Percentiles rank a stretch among this genome's conserved stretches.
phyloP scores from a whole-genome alignment of 768 basidiomycete species.

The Rhodotorula paludigena region DNA sequence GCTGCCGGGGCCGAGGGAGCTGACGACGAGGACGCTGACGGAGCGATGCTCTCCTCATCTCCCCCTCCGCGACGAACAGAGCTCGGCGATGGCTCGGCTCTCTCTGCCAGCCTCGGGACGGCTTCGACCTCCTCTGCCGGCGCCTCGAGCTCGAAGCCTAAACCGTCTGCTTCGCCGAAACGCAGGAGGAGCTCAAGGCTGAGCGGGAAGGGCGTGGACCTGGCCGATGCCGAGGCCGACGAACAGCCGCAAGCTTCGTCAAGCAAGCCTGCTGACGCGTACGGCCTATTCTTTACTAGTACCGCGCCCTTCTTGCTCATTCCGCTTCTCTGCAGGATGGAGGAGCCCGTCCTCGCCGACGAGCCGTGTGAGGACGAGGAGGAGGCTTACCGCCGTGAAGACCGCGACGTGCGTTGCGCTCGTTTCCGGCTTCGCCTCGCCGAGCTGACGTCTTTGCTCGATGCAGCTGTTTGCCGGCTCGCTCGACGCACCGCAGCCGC shows the following conservation, averaged over 20 bases:
- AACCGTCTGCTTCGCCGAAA: neutral
- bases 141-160: neutral
- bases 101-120: neutral
- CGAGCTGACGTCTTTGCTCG: neutral
- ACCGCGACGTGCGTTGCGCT: constrained; percentile 1
- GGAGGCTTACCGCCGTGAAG: constrained; percentile 5
- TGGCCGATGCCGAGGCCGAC: neutral
- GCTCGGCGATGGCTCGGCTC: neutral
- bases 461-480: constrained; percentile 18
- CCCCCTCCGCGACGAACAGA: constrained; percentile 1
- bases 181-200: constrained; percentile 33
- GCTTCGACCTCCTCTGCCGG: neutral
- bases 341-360: constrained; percentile 16
- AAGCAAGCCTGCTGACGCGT: neutral
- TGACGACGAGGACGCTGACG: constrained; percentile 8
- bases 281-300: neutral
- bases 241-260: constrained; percentile 1
- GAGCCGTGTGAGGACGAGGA: constrained; percentile 13
- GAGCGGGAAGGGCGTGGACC: constrained; percentile 29
- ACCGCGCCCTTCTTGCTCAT: neutral
- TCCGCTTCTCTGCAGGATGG: neutral
- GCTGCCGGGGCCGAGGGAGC: constrained; percentile 56
- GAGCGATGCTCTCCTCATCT: neutral
- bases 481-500: neutral
- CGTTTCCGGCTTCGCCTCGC: neutral